These are phyloP conservation scores for Monilinia aucupariae DNA, from an alignment of 2,329 filamentous ascomycete species.

Conservation along the genomic window DNA sequence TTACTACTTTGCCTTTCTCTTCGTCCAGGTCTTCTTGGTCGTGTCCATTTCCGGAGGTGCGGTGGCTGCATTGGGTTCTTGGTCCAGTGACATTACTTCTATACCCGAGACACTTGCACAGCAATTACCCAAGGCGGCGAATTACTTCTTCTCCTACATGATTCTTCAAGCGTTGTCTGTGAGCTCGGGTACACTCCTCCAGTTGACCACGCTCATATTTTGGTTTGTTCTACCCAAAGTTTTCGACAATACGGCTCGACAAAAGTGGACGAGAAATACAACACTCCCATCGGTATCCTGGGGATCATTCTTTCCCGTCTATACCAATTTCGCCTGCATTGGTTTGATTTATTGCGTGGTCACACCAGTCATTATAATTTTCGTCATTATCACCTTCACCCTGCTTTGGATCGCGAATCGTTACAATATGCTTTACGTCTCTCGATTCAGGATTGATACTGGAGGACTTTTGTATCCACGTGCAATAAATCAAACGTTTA, in stretches of 20 bases:
- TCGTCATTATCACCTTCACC: constrained; percentile 87
- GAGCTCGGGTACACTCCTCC: constrained; percentile 81
- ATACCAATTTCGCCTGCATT: constrained; percentile 94
- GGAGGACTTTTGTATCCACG: constrained; percentile 87
- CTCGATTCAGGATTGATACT: constrained; percentile 81
- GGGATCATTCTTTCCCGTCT: constrained; percentile 92
- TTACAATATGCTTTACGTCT: constrained; percentile 97
- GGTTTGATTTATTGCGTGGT: constrained; percentile 84
- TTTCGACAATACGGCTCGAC: constrained; percentile 71
- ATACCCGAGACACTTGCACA: constrained; percentile 67
- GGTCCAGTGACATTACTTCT: constrained; percentile 48
- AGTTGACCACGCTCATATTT: constrained; percentile 69
- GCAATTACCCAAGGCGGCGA: constrained; percentile 79
- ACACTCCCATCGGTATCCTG: constrained; percentile 72
- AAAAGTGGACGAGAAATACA: constrained; percentile 84
- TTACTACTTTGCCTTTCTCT: constrained; percentile 91
- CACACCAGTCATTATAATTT: constrained; percentile 83
- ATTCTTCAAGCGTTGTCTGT: constrained; percentile 88
- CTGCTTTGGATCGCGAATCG: constrained; percentile 91
- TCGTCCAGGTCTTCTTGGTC: constrained; percentile 90
- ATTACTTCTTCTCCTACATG: constrained; percentile 99
- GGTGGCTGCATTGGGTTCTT: constrained; percentile 52
- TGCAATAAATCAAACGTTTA: constrained; percentile 93
- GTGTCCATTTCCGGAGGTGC: constrained; percentile 80
- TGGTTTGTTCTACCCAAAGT: constrained; percentile 81